A percentile compares a stretch with the other conserved stretches of the same genome.
These are phyloP conservation scores for Fusarium penzigii DNA, from an alignment of 2,329 filamentous ascomycete species.

Conservation along the genomic window DNA sequence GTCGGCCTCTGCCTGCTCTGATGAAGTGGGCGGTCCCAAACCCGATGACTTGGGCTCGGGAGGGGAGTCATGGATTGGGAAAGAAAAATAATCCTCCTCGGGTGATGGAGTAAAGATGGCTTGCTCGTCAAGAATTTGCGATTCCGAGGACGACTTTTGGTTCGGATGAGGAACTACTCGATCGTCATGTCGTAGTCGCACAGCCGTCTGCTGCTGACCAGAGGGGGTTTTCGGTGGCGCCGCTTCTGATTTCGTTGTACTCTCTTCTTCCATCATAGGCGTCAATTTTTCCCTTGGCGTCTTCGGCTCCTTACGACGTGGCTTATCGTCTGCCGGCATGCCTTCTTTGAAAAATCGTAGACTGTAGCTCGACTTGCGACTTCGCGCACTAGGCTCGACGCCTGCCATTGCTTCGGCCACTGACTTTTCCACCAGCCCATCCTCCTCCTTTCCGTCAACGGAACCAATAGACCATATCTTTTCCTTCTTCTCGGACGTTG, in stretches of 20 bases:
- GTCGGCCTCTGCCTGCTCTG: background rate
- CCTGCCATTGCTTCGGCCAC: conserved; percentile 62
- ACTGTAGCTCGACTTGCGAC: conserved; percentile 67
- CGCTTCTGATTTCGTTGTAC: conserved; percentile 2
- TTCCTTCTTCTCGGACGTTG: conserved; percentile 59
- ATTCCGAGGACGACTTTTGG: background rate
- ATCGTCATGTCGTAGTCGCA: conserved; percentile 16
- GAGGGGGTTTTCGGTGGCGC: background rate
- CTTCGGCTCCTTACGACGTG: conserved; percentile 52
- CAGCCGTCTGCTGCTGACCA: conserved; percentile 7
- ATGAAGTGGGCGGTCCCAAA: conserved; percentile 19
- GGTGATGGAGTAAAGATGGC: conserved; percentile 23
- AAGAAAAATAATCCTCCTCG: conserved; percentile 27
- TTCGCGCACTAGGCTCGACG: conserved; percentile 63
- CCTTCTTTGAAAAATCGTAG: conserved; percentile 68
- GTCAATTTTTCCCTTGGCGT: conserved; percentile 43
- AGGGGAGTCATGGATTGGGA: conserved; percentile 10
- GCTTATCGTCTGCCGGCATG: conserved; percentile 58
- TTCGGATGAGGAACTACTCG: conserved; percentile 6
- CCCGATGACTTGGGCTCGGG: conserved; percentile 10
- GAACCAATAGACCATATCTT: conserved; percentile 67
- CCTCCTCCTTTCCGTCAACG: conserved; percentile 47
- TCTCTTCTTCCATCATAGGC: conserved; percentile 37
- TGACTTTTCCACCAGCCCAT: conserved; percentile 65
- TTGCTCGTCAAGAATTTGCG: conserved; percentile 15